These are phyloP conservation scores for Russula lepida DNA, from an alignment of 768 basidiomycete species.

Conservation along the genomic window DNA sequence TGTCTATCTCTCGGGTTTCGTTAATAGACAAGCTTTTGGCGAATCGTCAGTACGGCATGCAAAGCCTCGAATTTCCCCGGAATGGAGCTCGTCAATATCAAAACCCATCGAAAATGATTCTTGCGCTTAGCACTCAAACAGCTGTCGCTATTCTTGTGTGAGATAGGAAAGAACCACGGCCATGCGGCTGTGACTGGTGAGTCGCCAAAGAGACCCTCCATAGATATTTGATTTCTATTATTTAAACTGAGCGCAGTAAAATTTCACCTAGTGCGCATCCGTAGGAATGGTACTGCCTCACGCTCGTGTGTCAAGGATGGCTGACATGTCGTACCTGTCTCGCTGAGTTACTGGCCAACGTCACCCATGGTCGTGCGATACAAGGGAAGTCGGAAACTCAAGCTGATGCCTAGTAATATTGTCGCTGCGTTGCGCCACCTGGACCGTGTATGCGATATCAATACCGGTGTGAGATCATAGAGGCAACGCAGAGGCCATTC, in stretches of 20 bases:
- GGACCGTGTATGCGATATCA: not conserved
- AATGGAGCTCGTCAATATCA: not conserved
- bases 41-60: not conserved
- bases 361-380: not conserved
- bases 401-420: not conserved
- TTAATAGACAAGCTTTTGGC: not conserved
- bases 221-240: not conserved
- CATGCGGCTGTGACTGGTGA: not conserved
- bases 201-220: not conserved
- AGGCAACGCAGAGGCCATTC: slow-evolving; percentile 25
- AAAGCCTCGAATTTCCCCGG: not conserved
- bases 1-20: not conserved
- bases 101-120: not conserved
- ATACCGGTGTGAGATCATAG: slow-evolving; percentile 15
- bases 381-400: no score
- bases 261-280: not conserved
- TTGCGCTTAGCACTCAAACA: not conserved
- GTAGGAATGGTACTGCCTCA: not conserved
- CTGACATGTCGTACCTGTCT: not conserved
- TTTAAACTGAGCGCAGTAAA: not conserved
- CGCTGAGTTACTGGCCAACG: not conserved
- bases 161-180: not conserved
- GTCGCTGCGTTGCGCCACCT: not conserved
- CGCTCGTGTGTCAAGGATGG: not conserved
- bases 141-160: not conserved